These are phyloP conservation scores for Aspergillus udagawae DNA, from an alignment of 2,329 filamentous ascomycete species.

Conservation along the genomic window DNA sequence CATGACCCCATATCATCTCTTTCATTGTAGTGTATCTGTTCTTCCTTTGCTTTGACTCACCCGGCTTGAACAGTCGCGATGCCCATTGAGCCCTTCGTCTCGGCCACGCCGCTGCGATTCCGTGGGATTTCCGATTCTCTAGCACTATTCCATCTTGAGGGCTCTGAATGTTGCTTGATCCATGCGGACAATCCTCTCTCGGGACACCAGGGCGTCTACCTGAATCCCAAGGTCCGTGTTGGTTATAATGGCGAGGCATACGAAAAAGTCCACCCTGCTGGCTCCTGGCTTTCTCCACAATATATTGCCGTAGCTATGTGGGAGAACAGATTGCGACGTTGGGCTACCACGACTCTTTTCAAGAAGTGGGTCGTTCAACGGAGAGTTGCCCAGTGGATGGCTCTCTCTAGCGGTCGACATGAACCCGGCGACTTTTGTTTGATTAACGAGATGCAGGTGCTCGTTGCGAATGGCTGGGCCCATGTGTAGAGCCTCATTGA, in stretches of 20 bases:
- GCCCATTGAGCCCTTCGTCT: conserved; percentile 18
- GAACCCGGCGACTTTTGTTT: conserved; percentile 52
- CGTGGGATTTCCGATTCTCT: conserved; percentile 62
- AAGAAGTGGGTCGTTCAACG: conserved; percentile 26
- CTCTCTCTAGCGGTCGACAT: not conserved
- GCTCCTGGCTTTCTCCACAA: conserved; percentile 43
- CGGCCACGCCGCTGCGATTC: conserved; percentile 50
- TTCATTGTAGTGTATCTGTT: not conserved
- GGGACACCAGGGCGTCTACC: conserved; percentile 27
- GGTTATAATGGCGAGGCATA: conserved; percentile 31
- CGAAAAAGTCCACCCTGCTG: conserved; percentile 40
- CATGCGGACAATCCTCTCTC: conserved; percentile 37
- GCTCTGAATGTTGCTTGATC: conserved; percentile 70
- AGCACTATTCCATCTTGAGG: conserved; percentile 55
- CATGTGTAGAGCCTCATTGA: conserved; percentile 3
- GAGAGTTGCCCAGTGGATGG: conserved; percentile 38
- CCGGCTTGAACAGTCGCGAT: conserved; percentile 19
- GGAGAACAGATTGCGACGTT: conserved; percentile 53
- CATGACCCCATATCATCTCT: not conserved
- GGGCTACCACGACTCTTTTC: conserved; percentile 34
- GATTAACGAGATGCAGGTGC: conserved; percentile 48
- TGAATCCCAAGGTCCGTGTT: conserved; percentile 40
- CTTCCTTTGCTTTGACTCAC: not conserved
- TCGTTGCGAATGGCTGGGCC: conserved; percentile 9
- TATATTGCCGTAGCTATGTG: conserved; percentile 55